Evolutionary conservation across 805 yeast genomes (phyloP), one percentile per base, ranked within the genome.

Genomic region (Candida sithepensis): DNA sequence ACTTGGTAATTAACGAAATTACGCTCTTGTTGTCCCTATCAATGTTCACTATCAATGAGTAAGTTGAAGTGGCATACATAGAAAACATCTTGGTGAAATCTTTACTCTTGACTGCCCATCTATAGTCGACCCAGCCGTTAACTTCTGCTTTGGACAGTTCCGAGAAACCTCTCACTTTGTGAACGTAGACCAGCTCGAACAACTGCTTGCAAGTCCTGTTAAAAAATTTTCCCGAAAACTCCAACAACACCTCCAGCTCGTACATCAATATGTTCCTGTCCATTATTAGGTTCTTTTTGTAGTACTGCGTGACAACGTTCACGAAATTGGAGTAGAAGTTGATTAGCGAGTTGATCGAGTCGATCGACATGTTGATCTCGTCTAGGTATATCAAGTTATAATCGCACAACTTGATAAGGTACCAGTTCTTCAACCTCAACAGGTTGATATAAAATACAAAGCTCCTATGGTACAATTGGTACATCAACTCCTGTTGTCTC

Each of bases 351-450:
- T 41, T 41, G 1, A 21, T 18, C 3, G 43, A 30, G 3, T 41
- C 43, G 2, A 30, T 22, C 9, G 20, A 14, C 10, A 18, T 28
- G 16, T 41, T 41, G 19, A 41, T 41, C 19, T 28, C 43, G 20
- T 41, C 43, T 36, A 41, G 21, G 32, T 41, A 41, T n/a, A 41
- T 22, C 6, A 41, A 12, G n/a, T 41, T 33, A 32, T 41, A 41
- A 13, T 41, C 26, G 10, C 26, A 18, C 13, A 41, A 28, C 9
- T 41, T 41, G 14, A 41, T 18, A 9, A 28, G 21, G n/a, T 41
- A 32, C 37, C 38, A 41, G 22, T 40, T 41, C 21, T 28, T 41
- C 43, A 41, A 32, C 16, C 43, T 20, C n/a, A 41, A 30, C 8
- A 32, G 4, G 32, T 41, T 41, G 10, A 41, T 41, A 20, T 41